Conservation (phyloP, 345 rosid species). For the Salix suchowensis region DNA sequence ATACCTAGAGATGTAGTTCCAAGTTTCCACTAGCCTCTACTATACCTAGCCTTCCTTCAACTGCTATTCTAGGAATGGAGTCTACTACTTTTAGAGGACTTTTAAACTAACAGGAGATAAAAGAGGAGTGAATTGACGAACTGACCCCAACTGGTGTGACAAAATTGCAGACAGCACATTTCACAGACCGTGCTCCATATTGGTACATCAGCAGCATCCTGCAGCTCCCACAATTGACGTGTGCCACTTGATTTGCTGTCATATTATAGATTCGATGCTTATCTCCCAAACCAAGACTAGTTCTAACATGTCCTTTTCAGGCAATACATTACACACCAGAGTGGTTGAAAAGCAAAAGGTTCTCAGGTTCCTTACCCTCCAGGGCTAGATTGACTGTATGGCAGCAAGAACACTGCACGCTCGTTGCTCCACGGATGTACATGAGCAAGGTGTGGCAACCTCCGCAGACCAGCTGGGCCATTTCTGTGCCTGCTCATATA, state of each 20-base stretch:
- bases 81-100: neutral
- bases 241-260: slow-evolving; percentile 94
- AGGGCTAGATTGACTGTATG: slow-evolving; percentile 88
- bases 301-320: neutral
- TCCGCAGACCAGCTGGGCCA: slow-evolving; percentile 97
- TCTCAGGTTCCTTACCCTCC: slow-evolving; percentile 47
- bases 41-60: neutral
- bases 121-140: neutral
- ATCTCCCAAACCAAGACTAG: neutral
- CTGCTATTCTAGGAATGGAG: neutral
- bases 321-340: neutral
- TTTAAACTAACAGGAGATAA: neutral
- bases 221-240: slow-evolving; percentile 91
- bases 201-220: slow-evolving; percentile 94
- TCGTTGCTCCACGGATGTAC: slow-evolving; percentile 97
- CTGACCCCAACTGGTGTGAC: slow-evolving; percentile 83
- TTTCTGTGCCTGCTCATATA: slow-evolving; percentile 73
- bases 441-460: slow-evolving; percentile 94
- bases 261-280: neutral
- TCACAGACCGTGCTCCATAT: slow-evolving; percentile 87
- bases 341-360: neutral
- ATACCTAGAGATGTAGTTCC: neutral
- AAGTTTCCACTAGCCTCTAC: neutral
- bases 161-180: slow-evolving; percentile 92
- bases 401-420: slow-evolving; percentile 97